Evolutionary conservation across 306 rosid genomes (phyloP).

Genomic region (Sphenostylis stenocarpa): DNA sequence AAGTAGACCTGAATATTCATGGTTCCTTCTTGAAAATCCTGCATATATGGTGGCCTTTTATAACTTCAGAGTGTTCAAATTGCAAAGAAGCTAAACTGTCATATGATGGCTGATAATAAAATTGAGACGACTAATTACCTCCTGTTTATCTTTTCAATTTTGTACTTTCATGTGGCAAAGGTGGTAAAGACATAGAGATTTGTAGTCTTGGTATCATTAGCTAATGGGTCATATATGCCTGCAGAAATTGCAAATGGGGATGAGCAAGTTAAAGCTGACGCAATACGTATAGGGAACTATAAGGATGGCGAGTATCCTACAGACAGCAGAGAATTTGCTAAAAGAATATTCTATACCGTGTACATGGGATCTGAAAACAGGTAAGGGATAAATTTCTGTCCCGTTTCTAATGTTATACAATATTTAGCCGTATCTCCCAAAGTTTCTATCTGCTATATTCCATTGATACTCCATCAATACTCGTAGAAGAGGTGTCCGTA

Average conservation of each 20-base stretch:
- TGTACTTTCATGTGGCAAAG: background rate
- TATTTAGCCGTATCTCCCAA: background rate
- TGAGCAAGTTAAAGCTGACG: slow-evolving; percentile 92
- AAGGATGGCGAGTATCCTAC: slow-evolving; percentile 82
- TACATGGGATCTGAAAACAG: slow-evolving; percentile 99
- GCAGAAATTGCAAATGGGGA: slow-evolving; percentile 88
- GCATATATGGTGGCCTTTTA: slow-evolving; percentile 2
- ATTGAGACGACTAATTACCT: background rate
- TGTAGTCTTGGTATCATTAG: slow-evolving; percentile 9
- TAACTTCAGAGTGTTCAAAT: background rate
- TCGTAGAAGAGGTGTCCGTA: background rate
- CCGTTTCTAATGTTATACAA: slow-evolving; percentile 16
- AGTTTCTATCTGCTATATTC: slow-evolving; percentile 20
- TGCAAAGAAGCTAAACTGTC: slow-evolving; percentile 22
- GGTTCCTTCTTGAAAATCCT: slow-evolving; percentile 29
- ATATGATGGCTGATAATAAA: background rate
- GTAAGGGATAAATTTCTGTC: slow-evolving; percentile 30
- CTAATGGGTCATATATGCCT: slow-evolving; percentile 35
- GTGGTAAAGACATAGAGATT: slow-evolving; percentile 1
- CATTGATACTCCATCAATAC: background rate
- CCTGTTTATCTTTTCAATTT: background rate
- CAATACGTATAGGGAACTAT: slow-evolving; percentile 84
- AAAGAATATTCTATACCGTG: slow-evolving; percentile 79
- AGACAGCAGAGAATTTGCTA: slow-evolving; percentile 88
- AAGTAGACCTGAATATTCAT: background rate